Evolutionary conservation across 2,329 filamentous ascomycete genomes (phyloP), one percentile per base, ranked within the genome.

Genomic region (Diaporthe amygdali): DNA sequence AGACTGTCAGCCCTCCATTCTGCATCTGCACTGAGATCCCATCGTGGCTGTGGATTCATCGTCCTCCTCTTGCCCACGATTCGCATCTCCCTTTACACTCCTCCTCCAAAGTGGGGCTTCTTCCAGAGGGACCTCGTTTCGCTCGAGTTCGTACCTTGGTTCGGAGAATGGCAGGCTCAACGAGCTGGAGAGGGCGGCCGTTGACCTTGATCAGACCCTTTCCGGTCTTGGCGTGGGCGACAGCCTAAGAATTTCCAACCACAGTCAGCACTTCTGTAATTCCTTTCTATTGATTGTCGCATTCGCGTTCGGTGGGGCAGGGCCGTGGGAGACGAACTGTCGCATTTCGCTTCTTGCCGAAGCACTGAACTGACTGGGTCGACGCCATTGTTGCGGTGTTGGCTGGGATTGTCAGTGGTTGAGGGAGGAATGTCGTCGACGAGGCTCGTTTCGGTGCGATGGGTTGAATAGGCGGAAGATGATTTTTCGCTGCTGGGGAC

Each of bases 311-410:
- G 34, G 49, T 44, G 68, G 64, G 32, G 34, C 71, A 51, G 52
- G 39, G 66, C 39, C 44, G 34, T 51, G 55, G 63, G 49, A 56
- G 15, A 73, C 71, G 66, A 61, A 73, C 92, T 77, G 92, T 94
- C 81, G 94, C 94, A 83, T 91, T 95, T 91, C 94, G 94, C 91
- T 95, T 95, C 93, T 98, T 98, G 92, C 95, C 95, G 93, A 98
- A 98, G 93, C 95, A 97, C 91, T 97, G 95, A 82, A 95, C 93
- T 86, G 91, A 93, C 88, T 93, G 92, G 80, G 89, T 88, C 81
- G 91, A 88, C 86, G 93, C 92, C 91, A 94, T 94, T 86, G 83
- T 93, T 88, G 84, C 82, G 73, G 68, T 70, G 46, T 47, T 67
- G 71, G 59, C 68, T 71, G 68, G 30, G 55, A 27, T 56, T 72